phyloP scores from a whole-genome alignment of 2,329 filamentous ascomycete genomes.

The Claviceps sp. region DNA sequence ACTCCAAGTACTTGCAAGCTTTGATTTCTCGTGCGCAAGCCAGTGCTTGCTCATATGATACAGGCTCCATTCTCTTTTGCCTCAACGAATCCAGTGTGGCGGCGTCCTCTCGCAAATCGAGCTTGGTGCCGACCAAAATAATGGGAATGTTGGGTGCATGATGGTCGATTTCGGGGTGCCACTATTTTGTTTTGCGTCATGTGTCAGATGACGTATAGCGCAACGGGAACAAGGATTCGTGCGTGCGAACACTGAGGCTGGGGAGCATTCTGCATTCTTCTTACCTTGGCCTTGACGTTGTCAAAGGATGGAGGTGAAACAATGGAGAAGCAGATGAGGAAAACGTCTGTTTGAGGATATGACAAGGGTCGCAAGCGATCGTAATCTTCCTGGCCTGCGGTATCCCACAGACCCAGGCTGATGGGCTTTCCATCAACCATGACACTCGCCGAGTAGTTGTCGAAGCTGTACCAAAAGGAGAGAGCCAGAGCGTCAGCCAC shows the following conservation, averaged over 20 bases:
- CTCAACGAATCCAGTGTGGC: slow-evolving; percentile 69
- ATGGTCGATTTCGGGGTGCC: slow-evolving; percentile 95
- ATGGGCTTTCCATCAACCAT: slow-evolving; percentile 99
- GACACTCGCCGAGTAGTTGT: slow-evolving; percentile 97
- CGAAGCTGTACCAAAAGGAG: slow-evolving; percentile 50
- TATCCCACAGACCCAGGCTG: slow-evolving; percentile 96
- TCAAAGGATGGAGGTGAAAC: slow-evolving; percentile 96
- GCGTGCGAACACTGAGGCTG: not conserved
- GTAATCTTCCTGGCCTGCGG: slow-evolving; percentile 96
- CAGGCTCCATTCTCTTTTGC: slow-evolving; percentile 88
- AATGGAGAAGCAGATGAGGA: slow-evolving; percentile 96
- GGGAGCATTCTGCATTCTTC: slow-evolving; percentile 9
- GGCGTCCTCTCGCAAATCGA: slow-evolving; percentile 84
- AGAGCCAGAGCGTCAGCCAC: slow-evolving; percentile 3
- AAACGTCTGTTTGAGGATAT: slow-evolving; percentile 96
- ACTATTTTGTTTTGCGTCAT: slow-evolving; percentile 36
- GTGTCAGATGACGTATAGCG: not conserved
- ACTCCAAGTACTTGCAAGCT: slow-evolving; percentile 95
- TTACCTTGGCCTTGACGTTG: slow-evolving; percentile 96
- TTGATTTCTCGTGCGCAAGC: slow-evolving; percentile 85
- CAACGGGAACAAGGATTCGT: too few relatives aligned
- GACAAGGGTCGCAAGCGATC: slow-evolving; percentile 88
- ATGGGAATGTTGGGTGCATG: slow-evolving; percentile 92
- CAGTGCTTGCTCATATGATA: slow-evolving; percentile 70
- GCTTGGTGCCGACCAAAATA: slow-evolving; percentile 92